A percentile compares a stretch with the other conserved stretches of the same genome.
Conservation (phyloP, 371 early-diverging fungal species). For the Rhizopus arrhizus region DNA sequence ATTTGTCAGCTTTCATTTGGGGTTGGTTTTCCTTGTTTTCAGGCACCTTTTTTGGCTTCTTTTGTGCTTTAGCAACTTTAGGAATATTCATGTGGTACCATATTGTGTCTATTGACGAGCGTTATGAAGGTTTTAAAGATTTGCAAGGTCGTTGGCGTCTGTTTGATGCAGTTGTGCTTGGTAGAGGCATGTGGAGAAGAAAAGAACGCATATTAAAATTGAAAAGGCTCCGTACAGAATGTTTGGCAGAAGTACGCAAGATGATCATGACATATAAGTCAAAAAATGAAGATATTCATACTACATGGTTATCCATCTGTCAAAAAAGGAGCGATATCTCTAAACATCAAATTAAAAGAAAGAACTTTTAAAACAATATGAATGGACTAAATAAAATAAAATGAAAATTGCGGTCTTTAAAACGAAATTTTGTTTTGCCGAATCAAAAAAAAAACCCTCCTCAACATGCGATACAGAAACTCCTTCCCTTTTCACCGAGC, state of each 20-base stretch:
- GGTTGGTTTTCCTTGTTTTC: conserved; percentile 47
- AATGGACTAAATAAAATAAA: conserved; percentile 25
- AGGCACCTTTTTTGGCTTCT: conserved; percentile 48
- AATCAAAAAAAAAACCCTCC: not conserved
- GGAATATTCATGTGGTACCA: conserved; percentile 54
- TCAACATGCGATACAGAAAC: not conserved
- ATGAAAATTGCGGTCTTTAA: not conserved
- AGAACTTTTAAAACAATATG: conserved; percentile 40
- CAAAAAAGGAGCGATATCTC: conserved; percentile 32
- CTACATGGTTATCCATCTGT: conserved; percentile 37
- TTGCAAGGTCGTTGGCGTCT: conserved; percentile 50
- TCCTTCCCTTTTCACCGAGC: conserved; percentile 44
- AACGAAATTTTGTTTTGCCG: conserved; percentile 3
- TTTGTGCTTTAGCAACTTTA: conserved; percentile 42
- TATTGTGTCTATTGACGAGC: conserved; percentile 48
- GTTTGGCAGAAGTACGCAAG: conserved; percentile 32
- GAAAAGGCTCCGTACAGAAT: conserved; percentile 39
- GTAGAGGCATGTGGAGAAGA: conserved; percentile 53
- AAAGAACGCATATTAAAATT: conserved; percentile 36
- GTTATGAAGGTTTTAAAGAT: conserved; percentile 54
- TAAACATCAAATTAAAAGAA: conserved; percentile 30
- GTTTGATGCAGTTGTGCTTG: conserved; percentile 54
- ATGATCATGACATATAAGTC: conserved; percentile 38
- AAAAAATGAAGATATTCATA: conserved; percentile 40
- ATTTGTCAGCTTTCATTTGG: conserved; percentile 44